Base-by-base conservation (phyloP, 306 rosid species). In the Prunus mira region DNA sequence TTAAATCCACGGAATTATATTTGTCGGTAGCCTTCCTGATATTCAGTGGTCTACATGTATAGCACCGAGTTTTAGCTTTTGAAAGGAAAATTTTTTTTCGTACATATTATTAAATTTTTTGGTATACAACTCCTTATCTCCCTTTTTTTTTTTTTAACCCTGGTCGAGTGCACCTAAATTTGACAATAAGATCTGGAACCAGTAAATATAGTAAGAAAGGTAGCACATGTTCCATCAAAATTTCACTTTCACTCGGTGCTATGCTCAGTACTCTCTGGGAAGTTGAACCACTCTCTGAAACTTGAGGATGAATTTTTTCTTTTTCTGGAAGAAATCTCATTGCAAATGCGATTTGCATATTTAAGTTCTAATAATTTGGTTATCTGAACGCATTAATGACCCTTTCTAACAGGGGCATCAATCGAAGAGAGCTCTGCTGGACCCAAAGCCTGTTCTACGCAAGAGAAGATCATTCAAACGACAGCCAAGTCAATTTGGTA, bases 391-490 rank as follows among this genome's bases (percentile, higher is more conserved):
- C 24, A 19, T 65, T 80, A 72, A 70, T 73, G 62, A 46, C 78
- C 72, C 71, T 9, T n/a, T 24, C 43, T 72, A 24, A 5, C 86
- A 94, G 97, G 86, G 72, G 72, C 69, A 87, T 76, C 88, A 81
- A 58, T 22, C 79, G 6, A 85, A 84, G 87, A 89, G 71, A 83
- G 71, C 81, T 67, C 79, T 85, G 45, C 58, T 79, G 65, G 69
- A 89, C 65, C 86, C 86, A n/a, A 89, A 78, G 78, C 86, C 84
- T 67, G 73, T 75, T 30, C 57, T 78, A 34, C 86, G 91, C 61
- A 91, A 86, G 82, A 91, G 74, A 84, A 83, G 97, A 78, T 83
- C 97, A 63, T 71, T 90, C 47, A 91, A 89, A 80, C 78, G 90
- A 68, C 91, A 81, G 72, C 85, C 95, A 0, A 88, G 93, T 73